These are phyloP conservation scores for Lupinus albus DNA, from an alignment of 306 rosid genomes.

Conservation along the genomic window DNA sequence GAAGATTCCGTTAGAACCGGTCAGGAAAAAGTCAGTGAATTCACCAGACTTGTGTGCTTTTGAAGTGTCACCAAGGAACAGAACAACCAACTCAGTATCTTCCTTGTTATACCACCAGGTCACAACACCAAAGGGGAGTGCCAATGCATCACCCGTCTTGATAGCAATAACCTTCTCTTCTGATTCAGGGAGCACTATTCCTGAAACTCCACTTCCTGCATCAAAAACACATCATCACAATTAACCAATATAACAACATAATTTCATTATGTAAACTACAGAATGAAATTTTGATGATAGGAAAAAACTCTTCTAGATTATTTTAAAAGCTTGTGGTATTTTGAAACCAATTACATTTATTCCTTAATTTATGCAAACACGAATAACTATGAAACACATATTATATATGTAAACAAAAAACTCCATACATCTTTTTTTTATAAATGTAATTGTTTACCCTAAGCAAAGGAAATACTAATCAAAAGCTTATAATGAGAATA, in stretches of 20 bases:
- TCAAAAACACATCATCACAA: neutral
- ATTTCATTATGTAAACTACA: neutral
- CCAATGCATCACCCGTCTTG: slow-evolving; percentile 83
- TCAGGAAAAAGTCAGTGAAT: slow-evolving; percentile 71
- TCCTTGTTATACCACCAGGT: slow-evolving; percentile 86
- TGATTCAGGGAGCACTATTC: slow-evolving; percentile 68
- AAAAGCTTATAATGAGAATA: too few relatives aligned
- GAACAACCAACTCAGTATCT: slow-evolving; percentile 67
- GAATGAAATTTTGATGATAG: neutral
- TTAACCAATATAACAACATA: slow-evolving; percentile 9
- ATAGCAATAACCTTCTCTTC: slow-evolving; percentile 78
- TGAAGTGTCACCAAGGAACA: slow-evolving; percentile 76
- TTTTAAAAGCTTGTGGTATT: too few relatives aligned
- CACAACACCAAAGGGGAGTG: slow-evolving; percentile 81
- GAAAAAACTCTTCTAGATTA: too few relatives aligned
- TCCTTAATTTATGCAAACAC: too few relatives aligned
- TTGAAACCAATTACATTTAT: too few relatives aligned
- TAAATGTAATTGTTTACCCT: too few relatives aligned
- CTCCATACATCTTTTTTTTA: too few relatives aligned
- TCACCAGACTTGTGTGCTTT: slow-evolving; percentile 82
- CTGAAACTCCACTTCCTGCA: slow-evolving; percentile 63
- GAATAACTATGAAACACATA: too few relatives aligned
- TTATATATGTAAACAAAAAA: too few relatives aligned
- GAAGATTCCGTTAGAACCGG: slow-evolving; percentile 75
- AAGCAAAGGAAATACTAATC: too few relatives aligned